Conservation (phyloP, 371 early-diverging fungal genomes). For the Mucor piriformis region DNA sequence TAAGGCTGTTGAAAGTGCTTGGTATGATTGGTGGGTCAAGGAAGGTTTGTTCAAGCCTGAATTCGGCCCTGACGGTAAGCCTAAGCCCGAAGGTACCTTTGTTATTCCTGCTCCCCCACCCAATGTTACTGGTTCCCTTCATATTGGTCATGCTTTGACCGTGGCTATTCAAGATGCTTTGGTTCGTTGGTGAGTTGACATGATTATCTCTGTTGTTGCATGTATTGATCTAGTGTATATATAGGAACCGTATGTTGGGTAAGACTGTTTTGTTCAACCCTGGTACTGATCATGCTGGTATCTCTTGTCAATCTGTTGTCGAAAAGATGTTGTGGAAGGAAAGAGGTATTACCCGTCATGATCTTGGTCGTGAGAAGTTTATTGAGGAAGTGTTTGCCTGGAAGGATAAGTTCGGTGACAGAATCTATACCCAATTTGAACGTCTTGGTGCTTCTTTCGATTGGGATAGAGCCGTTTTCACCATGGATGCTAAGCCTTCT, state of each 20-base stretch:
- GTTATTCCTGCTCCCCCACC: constrained; percentile 98
- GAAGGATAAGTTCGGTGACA: constrained; percentile 90
- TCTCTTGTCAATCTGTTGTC: constrained; percentile 98
- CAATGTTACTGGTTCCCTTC: constrained; percentile 98
- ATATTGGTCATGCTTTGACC: constrained; percentile 99
- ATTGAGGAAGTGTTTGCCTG: constrained; percentile 94
- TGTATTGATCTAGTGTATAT: neutral
- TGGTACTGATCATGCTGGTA: constrained; percentile 99
- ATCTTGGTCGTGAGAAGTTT: constrained; percentile 94
- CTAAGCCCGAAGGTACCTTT: constrained; percentile 82
- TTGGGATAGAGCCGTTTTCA: constrained; percentile 94
- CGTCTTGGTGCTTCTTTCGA: constrained; percentile 96
- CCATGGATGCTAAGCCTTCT: constrained; percentile 82
- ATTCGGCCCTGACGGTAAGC: constrained; percentile 72
- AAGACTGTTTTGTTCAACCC: constrained; percentile 95
- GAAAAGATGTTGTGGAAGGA: constrained; percentile 94
- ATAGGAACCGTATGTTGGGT: constrained; percentile 96
- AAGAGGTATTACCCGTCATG: constrained; percentile 84
- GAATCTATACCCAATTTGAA: constrained; percentile 92
- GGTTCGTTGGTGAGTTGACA: constrained; percentile 89
- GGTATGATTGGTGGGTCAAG: constrained; percentile 96
- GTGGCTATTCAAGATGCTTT: constrained; percentile 97
- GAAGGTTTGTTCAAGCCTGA: constrained; percentile 92
- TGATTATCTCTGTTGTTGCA: no score
- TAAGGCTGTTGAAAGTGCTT: constrained; percentile 91